Evolutionary conservation across 257 asterid genomes (phyloP).

Genomic region (Plectranthus barbatus): DNA sequence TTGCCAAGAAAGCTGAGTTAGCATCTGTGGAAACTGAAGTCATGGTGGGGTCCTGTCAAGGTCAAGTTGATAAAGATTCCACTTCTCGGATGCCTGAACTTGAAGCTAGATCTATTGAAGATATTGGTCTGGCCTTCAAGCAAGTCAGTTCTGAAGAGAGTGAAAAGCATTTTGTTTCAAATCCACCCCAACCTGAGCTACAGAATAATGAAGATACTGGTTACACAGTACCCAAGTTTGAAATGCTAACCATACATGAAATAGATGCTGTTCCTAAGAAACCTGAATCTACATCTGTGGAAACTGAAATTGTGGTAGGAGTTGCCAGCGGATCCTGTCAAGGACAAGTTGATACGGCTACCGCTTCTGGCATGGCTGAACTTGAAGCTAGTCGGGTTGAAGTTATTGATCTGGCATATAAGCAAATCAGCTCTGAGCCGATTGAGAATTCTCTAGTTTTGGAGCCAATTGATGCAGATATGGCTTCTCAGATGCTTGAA

Average conservation of each 20-base stretch:
- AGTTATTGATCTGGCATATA: conserved; percentile 18
- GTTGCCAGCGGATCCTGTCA: not conserved
- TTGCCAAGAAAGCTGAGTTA: conserved; percentile 20
- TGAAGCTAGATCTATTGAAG: conserved; percentile 11
- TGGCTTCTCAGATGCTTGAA: not conserved
- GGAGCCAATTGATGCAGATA: conserved; percentile 2
- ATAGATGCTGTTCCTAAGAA: conserved; percentile 20
- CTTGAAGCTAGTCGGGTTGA: conserved; percentile 20
- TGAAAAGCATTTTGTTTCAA: conserved; percentile 2
- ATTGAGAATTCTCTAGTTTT: conserved; percentile 16
- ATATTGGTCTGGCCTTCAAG: conserved; percentile 4
- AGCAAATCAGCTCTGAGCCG: conserved; percentile 15
- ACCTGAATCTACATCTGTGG: conserved; percentile 14
- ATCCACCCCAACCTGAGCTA: conserved; percentile 13
- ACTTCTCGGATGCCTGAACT: conserved; percentile 4
- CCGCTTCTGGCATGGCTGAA: conserved; percentile 16
- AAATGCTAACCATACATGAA: conserved; percentile 18
- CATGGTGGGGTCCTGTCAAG: not conserved
- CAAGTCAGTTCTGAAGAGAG: not conserved
- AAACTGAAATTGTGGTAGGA: conserved; percentile 2
- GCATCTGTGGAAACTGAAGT: conserved; percentile 7
- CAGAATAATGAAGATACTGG: not conserved
- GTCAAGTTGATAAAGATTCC: conserved; percentile 7
- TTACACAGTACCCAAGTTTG: conserved; percentile 20
- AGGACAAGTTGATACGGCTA: conserved; percentile 7